Evolutionary conservation across 768 basidiomycete species (phyloP), one percentile per base, ranked within the genome.

Genomic region (Daedaleopsis nitida): DNA sequence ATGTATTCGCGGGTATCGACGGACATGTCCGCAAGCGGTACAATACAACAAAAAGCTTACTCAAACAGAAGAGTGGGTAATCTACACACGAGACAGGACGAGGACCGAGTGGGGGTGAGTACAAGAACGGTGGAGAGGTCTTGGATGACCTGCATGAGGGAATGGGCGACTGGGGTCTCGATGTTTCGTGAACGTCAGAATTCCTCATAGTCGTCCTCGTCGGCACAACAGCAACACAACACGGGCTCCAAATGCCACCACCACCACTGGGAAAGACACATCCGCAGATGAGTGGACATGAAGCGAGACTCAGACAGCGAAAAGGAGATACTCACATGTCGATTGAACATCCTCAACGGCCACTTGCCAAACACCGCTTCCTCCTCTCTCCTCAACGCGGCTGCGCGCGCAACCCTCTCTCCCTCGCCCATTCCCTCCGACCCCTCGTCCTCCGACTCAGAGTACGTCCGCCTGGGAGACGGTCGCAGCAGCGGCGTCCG

Each of bases 231-330:
- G 72, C 88, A 92, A 66, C 84, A 86, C 11, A 89, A 54, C 19
- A 88, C 69, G 5, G 86, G 83, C 65, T 88, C 84, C 1, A 89
- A 54, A 56, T 85, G 83, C 88, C 87, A 89, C 87, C 87, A 85
- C 91, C 92, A 94, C 91, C 91, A 92, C 91, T 92, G 64, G 55
- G 8, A 27, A 42, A 14, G 13, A 17, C 27, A 7, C 27, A 7
- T 32, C 4, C 27, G 27, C 27, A 32, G 27, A 32, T 7, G 3
- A 32, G 27, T 32, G 27, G 27, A 32, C 27, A 32, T 7, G 27
- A 3, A 32, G 27, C 7, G 27, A 32, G 4, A 3, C 27, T 7
- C 27, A 34, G 39, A 13, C 21, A 1, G 39, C 39, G 19, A 34
- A 52, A 55, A 37, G 14, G 39, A 35, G 8, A 17, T 55, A 79